Conservation (phyloP, 768 basidiomycete species). For the Pulveroboletus sp. region DNA sequence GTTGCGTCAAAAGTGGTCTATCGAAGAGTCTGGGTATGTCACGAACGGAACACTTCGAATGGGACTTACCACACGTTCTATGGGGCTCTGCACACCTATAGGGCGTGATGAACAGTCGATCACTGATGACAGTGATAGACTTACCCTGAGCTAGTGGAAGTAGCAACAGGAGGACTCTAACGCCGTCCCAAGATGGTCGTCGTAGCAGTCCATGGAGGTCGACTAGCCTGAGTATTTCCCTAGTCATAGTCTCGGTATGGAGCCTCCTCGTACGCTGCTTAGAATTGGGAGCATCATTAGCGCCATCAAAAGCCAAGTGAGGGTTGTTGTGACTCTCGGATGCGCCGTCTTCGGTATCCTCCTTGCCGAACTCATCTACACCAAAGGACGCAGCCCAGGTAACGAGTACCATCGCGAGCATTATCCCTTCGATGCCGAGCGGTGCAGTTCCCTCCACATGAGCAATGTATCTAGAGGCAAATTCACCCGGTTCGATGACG, state of each 20-base stretch:
- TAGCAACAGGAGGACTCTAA: conserved; percentile 71
- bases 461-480: conserved; percentile 64
- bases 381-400: conserved; percentile 91
- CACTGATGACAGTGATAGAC: conserved; percentile 9
- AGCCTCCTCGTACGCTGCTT: conserved; percentile 45
- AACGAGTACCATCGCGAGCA: conserved; percentile 75
- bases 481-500: conserved; percentile 77
- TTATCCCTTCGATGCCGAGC: conserved; percentile 67
- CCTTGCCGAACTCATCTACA: conserved; percentile 69
- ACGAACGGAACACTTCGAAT: neutral
- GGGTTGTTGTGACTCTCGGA: conserved; percentile 4
- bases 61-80: conserved; percentile 23
- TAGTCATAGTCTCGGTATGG: conserved; percentile 62
- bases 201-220: conserved; percentile 77
- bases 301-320: conserved; percentile 15
- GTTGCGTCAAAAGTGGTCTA: conserved; percentile 76
- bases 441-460: conserved; percentile 57
- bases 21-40: conserved; percentile 7
- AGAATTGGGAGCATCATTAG: conserved; percentile 31
- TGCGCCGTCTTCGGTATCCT: conserved; percentile 14
- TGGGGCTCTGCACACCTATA: conserved; percentile 25
- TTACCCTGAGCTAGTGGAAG: conserved; percentile 82
- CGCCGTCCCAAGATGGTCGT: conserved; percentile 82
- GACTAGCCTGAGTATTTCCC: conserved; percentile 72
- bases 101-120: conserved; percentile 5